Base-by-base conservation (phyloP, 139 green algal genomes). In the Penium margaritaceum region DNA sequence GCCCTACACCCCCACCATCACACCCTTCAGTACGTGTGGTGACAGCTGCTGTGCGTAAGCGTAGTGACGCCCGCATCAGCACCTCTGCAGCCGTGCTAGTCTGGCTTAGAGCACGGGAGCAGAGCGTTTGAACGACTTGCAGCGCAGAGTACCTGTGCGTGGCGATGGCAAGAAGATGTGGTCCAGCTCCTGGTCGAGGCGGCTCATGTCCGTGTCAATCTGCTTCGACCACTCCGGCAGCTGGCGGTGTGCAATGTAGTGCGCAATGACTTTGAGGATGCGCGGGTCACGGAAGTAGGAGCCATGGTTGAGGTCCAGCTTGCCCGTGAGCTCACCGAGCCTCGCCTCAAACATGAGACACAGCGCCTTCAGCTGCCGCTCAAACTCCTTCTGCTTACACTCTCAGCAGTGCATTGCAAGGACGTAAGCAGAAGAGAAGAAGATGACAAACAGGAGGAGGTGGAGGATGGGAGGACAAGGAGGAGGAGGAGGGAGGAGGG, bases 291-390 rank as follows among this genome's bases (percentile, higher is more conserved):
- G 12, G 15, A 54, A 54, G 1, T 68, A 68, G 21, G 61, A 21
- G 5, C 36, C 34, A 7, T 68, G 36, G 30, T 46, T 46, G 6
- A 68, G 19, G 27, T 68, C 34, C 43, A 43, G 30, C 36, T 68
- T 54, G 3, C 34, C 34, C 19, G 61, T 43, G 1, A 68, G 61
- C 34, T 54, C 35, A n/a, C 19, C 12, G 46, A 68, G 30, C 61
- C 36, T 5, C 5, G 29, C 61, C 61, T 68, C 35, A 24, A 68
- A 38, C 36, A 43, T 68, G 5, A 68, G 21, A 68, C 35, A 46
- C 1, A 68, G 36, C 36, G 29, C 1, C 36, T 68, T 43, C 43
- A 54, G 12, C 35, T 54, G 36, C 34, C 35, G 61, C 43, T 47
- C 34, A 46, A 68, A 43, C 34, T 46, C 24, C 34, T 54, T n/a